Evolutionary conservation across 192 early-diverging fungal species (phyloP), one percentile per base, ranked within the genome.

Genomic region (Coemansia sp.): DNA sequence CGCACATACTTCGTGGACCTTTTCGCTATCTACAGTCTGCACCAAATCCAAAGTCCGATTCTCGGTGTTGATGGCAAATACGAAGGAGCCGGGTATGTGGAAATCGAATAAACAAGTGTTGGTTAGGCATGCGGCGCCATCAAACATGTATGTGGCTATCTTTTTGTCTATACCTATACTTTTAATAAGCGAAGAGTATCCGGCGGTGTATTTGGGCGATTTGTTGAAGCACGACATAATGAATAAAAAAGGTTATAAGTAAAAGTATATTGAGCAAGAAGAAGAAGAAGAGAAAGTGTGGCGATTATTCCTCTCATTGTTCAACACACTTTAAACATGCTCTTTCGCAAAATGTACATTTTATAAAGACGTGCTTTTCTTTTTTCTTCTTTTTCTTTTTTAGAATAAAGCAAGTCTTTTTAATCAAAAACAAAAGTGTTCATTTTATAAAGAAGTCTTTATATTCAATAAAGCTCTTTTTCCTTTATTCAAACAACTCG

Each of bases 81-180:
- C 29, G 0, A 46, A 68, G 20, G 69, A 66, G 18, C 67, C 71
- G 6, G 41, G 44, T 15, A 34, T 50, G 12, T 61, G 10, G 0
- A 47, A 7, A 41, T 72, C 69, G 58, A 75, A 80, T 40, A 80
- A 18, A 2, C 44, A 24, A 18, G 33, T 71, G 46, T 74, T 75
- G 38, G 57, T 50, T n/a, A 69, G 40, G 7, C 41, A 18, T 6
- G 72, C 78, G 11, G 31, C 33, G 5, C 65, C 78, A 3, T 65
- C 69, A 31, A 80, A 43, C 7, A 9, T n/a, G 27, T 66, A 66
- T 13, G 57, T 60, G 15, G 57, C n/a, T 57, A 5, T 13, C 12
- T 13, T 27, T 31, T 60, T 27, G 57, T 18, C 27, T 18, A 16
- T 16, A 16, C 33, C 57, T 9, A 60, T 60, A 8, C 7, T 1